Evolutionary conservation across 225 moss, liverwort and hornwort genomes (phyloP).

Genomic region (Bryum argenteum): DNA sequence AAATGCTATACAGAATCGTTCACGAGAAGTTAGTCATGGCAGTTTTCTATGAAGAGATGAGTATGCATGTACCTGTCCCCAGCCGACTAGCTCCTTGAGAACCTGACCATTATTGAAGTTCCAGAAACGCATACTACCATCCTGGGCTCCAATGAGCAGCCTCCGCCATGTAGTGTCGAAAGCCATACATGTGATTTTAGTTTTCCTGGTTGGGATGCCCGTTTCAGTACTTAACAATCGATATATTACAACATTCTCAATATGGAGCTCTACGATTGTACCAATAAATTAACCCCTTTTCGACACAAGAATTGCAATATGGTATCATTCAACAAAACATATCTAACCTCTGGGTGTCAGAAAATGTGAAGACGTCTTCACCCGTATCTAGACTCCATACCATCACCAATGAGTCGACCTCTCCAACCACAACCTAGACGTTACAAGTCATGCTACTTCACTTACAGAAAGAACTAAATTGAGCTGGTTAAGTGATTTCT

Average conservation of each 20-base stretch:
- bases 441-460: neutral
- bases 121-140: conserved; percentile 90
- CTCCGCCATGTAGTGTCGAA: conserved; percentile 83
- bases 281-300: neutral
- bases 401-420: conserved; percentile 86
- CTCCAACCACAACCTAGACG: conserved; percentile 81
- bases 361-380: conserved; percentile 89
- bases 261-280: neutral
- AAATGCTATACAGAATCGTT: neutral
- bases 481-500: neutral
- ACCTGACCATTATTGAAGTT: conserved; percentile 94
- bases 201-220: conserved; percentile 54
- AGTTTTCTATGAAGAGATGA: neutral
- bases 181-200: conserved; percentile 87
- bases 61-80: conserved; percentile 60
- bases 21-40: neutral
- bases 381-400: conserved; percentile 92
- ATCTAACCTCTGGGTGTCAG: conserved; percentile 65
- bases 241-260: neutral
- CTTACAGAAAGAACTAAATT: neutral
- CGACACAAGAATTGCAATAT: neutral
- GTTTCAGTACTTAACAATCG: neutral
- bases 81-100: conserved; percentile 85
- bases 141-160: conserved; percentile 77
- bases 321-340: neutral